Conservation (phyloP, 2,329 filamentous ascomycete species). For the Pleomassaria siparia region DNA sequence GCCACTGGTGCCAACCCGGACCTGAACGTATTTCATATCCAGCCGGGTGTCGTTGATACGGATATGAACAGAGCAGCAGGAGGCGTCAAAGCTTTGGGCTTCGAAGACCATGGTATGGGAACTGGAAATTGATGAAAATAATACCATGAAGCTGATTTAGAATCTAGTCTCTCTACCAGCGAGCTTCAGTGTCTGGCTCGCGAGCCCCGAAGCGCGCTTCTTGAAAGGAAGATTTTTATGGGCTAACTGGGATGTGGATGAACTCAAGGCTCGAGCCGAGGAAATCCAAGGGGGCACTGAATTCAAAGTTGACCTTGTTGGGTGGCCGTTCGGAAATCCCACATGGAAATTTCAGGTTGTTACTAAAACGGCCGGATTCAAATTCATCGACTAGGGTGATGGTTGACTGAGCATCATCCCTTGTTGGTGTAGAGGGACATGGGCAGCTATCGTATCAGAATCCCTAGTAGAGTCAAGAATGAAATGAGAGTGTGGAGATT, state of each 20-base stretch:
- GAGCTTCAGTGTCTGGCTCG: conserved; percentile 18
- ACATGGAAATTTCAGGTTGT: too few relatives aligned
- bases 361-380: too few relatives aligned
- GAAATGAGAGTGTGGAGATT: too few relatives aligned
- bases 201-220: conserved; percentile 3
- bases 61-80: conserved; percentile 33
- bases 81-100: conserved; percentile 13
- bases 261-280: conserved; percentile 18
- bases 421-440: too few relatives aligned
- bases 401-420: too few relatives aligned
- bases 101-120: conserved; percentile 18
- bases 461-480: too few relatives aligned
- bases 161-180: conserved; percentile 6
- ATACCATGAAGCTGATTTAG: not conserved
- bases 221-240: conserved; percentile 9
- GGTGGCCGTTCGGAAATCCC: conserved; percentile 2
- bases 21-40: conserved; percentile 42
- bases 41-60: conserved; percentile 47
- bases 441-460: too few relatives aligned
- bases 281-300: conserved; percentile 13
- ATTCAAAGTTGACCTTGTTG: not conserved
- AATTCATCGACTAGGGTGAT: too few relatives aligned
- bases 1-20: conserved; percentile 41
- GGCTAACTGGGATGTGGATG: conserved; percentile 27
- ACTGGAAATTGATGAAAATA: not conserved